Percentiles rank a stretch among this genome's conserved stretches.
Evolutionary conservation across 306 rosid genomes (phyloP).

Genomic region (Acacia confusa): DNA sequence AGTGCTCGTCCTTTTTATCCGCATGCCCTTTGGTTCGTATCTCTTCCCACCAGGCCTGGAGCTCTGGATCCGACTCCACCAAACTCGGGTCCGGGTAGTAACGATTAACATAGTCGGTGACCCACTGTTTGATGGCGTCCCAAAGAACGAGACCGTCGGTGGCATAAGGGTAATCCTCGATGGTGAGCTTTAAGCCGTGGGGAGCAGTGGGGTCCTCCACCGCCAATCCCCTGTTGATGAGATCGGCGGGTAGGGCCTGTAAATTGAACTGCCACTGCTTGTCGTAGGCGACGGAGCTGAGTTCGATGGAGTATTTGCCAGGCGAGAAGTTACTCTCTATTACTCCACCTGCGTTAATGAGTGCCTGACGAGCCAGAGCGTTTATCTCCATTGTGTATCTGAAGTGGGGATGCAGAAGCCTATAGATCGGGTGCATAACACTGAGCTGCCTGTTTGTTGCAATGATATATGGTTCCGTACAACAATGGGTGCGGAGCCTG

Average conservation of each 20-base stretch:
- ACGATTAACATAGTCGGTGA: conserved; percentile 39
- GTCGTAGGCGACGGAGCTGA: conserved; percentile 68
- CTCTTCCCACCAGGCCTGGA: conserved; percentile 87
- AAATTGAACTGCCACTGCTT: conserved; percentile 67
- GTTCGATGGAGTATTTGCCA: conserved; percentile 42
- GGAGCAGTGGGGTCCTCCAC: conserved; percentile 40
- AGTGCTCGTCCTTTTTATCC: conserved; percentile 56
- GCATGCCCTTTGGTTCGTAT: conserved; percentile 42
- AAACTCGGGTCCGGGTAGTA: conserved; percentile 12
- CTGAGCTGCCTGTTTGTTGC: conserved; percentile 84
- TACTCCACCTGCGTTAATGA: conserved; percentile 60
- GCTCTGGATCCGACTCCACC: conserved; percentile 39
- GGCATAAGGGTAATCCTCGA: conserved; percentile 57
- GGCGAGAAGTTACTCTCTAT: conserved; percentile 64
- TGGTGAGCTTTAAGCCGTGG: conserved; percentile 46
- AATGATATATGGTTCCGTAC: conserved; percentile 75
- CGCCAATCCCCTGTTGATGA: conserved; percentile 69
- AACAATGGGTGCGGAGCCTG: conserved; percentile 86
- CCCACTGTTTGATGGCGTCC: conserved; percentile 45
- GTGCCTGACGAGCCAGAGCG: conserved; percentile 68
- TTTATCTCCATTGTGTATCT: conserved; percentile 93
- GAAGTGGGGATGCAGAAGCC: conserved; percentile 78
- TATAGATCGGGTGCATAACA: conserved; percentile 80
- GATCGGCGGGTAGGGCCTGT: conserved; percentile 71
- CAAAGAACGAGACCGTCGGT: conserved; percentile 53